Evolutionary conservation across 2,329 filamentous ascomycete species (phyloP), one percentile per base, ranked within the genome.

Genomic region (Phaeoacremonium minimum): DNA sequence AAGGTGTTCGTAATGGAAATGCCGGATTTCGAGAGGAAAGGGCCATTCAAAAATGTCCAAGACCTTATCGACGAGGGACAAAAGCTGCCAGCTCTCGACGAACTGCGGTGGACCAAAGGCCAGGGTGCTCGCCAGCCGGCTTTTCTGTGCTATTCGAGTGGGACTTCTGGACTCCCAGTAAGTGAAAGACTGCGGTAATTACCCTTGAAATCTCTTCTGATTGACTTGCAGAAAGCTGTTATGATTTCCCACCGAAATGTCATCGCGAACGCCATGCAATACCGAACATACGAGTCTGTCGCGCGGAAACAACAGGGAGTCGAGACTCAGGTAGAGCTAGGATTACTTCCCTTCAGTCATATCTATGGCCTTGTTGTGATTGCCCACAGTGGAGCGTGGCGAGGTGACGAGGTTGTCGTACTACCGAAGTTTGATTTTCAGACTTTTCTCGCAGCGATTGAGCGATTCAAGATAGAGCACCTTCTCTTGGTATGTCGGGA

Each of bases 211-310:
- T 11, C 3, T 29, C 31, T 44, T 12, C 36, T 28, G 18, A 9
- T 18, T 3, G 3, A 15, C 26, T 11, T 31, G 8, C 40, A 85
- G 77, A 88, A 89, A 82, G 86, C 85, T 30, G 86, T 90, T 36
- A 88, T 87, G 80, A 85, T 91, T 41, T 85, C 84, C 4, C 86
- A 91, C 54, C 64, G 65, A 26, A 91, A 91, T 46, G 81, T 90
- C 30, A 90, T 91, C 32, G 76, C 85, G 35, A 91, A 90, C 52
- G 73, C 79, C 1, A 51, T 88, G 32, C 85, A 89, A 54, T 69
- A 81, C 37, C 53, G 51, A 6, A 52, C 69, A 1, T 79, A 57
- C 37, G 58, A 73, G 35, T 32, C 53, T 41, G 47, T 63, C 36
- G 37, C 56, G n/a, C 56, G 67, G 42, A 55, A 60, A 43, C 47